Evolutionary conservation across 352 stramenopile genomes (phyloP).

Genomic region (Phytopythium boreale): DNA sequence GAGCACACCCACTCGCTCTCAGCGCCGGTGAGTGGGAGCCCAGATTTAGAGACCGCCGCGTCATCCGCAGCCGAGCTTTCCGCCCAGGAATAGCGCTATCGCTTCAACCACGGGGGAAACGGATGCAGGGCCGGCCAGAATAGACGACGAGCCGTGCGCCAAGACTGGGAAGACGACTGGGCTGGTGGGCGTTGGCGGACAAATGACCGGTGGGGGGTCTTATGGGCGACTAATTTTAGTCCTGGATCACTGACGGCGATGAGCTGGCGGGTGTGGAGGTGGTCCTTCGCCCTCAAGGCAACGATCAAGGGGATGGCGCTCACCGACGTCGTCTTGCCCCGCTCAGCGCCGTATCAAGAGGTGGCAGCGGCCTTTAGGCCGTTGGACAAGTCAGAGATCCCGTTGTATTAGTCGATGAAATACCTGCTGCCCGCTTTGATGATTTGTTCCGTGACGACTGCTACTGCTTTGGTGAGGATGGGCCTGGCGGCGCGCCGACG

Average conservation of each 20-base stretch:
- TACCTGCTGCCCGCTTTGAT: neutral
- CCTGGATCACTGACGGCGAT: too few species aligned
- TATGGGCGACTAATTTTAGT: too few species aligned
- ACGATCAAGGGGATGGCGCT: too few species aligned
- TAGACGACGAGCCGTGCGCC: neutral
- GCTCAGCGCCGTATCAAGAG: too few species aligned
- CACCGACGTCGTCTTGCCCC: too few species aligned
- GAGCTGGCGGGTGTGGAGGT: too few species aligned
- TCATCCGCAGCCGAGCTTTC: neutral
- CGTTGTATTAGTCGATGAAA: neutral
- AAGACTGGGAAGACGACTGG: neutral
- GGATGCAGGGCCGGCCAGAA: slow-evolving; percentile 4
- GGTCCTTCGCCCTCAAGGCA: neutral
- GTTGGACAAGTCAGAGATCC: neutral
- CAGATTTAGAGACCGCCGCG: slow-evolving; percentile 3
- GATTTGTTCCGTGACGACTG: neutral
- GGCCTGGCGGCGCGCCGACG: slow-evolving; percentile 14
- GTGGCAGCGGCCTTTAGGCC: too few species aligned
- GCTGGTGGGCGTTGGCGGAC: too few species aligned
- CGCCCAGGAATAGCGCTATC: slow-evolving; percentile 5
- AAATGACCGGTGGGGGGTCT: too few species aligned
- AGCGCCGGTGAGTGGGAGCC: neutral
- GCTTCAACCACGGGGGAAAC: slow-evolving; percentile 6
- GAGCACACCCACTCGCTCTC: too few species aligned
- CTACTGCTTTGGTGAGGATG: neutral